Base-by-base conservation (phyloP, 805 yeast species). In the Phaffomyces thermotolerans region DNA sequence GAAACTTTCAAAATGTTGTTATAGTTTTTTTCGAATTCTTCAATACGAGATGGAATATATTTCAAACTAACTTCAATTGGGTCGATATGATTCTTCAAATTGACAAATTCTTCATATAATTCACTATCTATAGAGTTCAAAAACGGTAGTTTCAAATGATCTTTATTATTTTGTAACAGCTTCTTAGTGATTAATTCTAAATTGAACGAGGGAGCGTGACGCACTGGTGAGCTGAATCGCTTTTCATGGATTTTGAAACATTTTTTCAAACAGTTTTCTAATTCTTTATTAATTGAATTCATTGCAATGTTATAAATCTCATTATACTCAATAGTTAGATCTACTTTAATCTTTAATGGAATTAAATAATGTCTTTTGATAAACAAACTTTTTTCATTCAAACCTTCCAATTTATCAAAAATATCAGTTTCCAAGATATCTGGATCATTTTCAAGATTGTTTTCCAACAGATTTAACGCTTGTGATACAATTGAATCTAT, bases 1-100 rank as follows among this genome's bases (percentile, higher is more conserved):
- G 39, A 37, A 51, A 43, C 23, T 45, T 47, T 25, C 8, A 51
- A 37, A 39, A 53, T n/a, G 3, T 42, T 41, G 8, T 23, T 25
- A 34, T 57, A 50, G 17, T 48, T 60, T 51, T 52, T 42, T 52
- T 63, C 57, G 66, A 80, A 58, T 54, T 72, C 49, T 58, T 77
- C 49, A 65, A 68, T 51, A 40, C 79, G 65, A 18, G 64, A 53
- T 0, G 84, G 83, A 2, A 81, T 65, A 43, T 78, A 70, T 34
- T 69, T 52, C 3, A 84, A 67, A 43, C 70, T 66, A 7, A 75
- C 79, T 35, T 68, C 70, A 17, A 80, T 65, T 1, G 85, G 84
- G 5, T 64, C 64, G 4, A 78, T 57, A 31, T 65, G 61, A 15
- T 64, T 60, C 36, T 68, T 70, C 35, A 79, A 56, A 6, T 58